Evolutionary conservation across 169 alveolate species (phyloP), one percentile per base, ranked within the genome.

Genomic region (Eimeria falciformis): DNA sequence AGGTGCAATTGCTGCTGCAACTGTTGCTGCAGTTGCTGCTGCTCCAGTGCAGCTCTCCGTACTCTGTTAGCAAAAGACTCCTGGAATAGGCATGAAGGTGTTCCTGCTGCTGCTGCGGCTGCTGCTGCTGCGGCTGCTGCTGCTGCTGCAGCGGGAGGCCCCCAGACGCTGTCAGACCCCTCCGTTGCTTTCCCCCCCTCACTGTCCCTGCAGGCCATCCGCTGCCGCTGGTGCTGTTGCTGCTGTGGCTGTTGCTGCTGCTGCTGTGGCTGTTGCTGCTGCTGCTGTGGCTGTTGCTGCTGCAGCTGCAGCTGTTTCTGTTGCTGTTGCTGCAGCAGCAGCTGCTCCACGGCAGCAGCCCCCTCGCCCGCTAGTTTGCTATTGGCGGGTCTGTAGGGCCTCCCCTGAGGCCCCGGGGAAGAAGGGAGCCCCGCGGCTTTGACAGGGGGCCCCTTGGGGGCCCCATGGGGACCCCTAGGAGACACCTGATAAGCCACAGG

Each of bases 311-410:
- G 37, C 37, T 0, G n/a, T 14, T 50, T n/a, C 73, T 62, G 73
- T 25, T 9, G 53, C 83, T 37, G 83, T 37, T 29, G 27, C 56
- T 11, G 33, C 33, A 18, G 33, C 18, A 9, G 56, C 58, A 5
- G 33, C 53, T 1, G 56, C 58, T 29, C 83, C 27, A 18, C 83
- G 40, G 56, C 83, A 71, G 83, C 1, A 18, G 56, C 56, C 50
- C 55, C 29, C 50, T 71, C 58, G 21, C 83, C 50, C 56, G 37
- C 14, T 7, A 71, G 83, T 46, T 84, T 84, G 69, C 77, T 50
- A 68, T 66, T 58, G 46, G 91, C 91, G 21, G 91, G 91, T 43
- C 91, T 18, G 81, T 84, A 84, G 14, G 82, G 91, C 45, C 79
- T 37, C 50, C 53, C 75, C 68, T 84, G 91, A 27, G 91, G 91